A percentile compares a stretch with the other conserved stretches of the same genome.
Evolutionary conservation across 805 yeast genomes (phyloP).

Genomic region (Nakazawaea laoshanensis): DNA sequence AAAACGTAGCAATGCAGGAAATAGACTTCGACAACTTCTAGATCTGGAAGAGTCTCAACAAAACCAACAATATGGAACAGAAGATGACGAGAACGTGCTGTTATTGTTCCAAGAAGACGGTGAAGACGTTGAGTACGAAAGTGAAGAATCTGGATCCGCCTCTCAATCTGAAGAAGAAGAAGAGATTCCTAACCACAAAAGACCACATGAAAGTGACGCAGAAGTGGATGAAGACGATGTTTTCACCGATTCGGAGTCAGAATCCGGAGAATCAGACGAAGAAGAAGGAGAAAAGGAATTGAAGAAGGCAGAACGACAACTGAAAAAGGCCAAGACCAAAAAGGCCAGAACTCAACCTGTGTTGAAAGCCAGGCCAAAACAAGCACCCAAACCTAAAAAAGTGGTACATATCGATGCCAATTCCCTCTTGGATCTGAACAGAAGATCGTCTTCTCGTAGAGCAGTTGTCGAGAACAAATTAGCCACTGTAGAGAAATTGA

Average conservation of each 20-base stretch:
- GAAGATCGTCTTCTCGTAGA: slow-evolving; percentile 71
- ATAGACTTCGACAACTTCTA: slow-evolving; percentile 63
- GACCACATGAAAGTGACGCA: slow-evolving; percentile 16
- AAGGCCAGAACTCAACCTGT: slow-evolving; percentile 18
- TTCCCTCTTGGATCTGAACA: slow-evolving; percentile 37
- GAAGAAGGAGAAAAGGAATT: slow-evolving; percentile 66
- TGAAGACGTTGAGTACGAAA: slow-evolving; percentile 40
- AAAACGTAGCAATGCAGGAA: slow-evolving; percentile 86
- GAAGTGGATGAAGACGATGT: slow-evolving; percentile 22
- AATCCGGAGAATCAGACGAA: slow-evolving; percentile 52
- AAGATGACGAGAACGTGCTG: slow-evolving; percentile 73
- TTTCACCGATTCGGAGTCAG: slow-evolving; percentile 19
- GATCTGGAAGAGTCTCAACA: slow-evolving; percentile 56
- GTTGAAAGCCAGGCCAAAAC: slow-evolving; percentile 13
- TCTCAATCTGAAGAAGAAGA: slow-evolving; percentile 18
- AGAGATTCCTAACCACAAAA: slow-evolving; percentile 21
- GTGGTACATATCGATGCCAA: slow-evolving; percentile 37
- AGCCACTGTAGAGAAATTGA: slow-evolving; percentile 64
- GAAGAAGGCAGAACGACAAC: slow-evolving; percentile 30
- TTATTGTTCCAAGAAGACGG: slow-evolving; percentile 60
- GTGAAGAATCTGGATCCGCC: slow-evolving; percentile 16
- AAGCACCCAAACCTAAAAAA: slow-evolving; percentile 1
- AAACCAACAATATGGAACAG: slow-evolving; percentile 22
- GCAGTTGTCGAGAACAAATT: slow-evolving; percentile 73
- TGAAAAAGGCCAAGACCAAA: slow-evolving; percentile 22